Percentiles rank a stretch among this genome's conserved stretches.
phyloP scores from a whole-genome alignment of 83 land plant genomes.

The Picea abies region DNA sequence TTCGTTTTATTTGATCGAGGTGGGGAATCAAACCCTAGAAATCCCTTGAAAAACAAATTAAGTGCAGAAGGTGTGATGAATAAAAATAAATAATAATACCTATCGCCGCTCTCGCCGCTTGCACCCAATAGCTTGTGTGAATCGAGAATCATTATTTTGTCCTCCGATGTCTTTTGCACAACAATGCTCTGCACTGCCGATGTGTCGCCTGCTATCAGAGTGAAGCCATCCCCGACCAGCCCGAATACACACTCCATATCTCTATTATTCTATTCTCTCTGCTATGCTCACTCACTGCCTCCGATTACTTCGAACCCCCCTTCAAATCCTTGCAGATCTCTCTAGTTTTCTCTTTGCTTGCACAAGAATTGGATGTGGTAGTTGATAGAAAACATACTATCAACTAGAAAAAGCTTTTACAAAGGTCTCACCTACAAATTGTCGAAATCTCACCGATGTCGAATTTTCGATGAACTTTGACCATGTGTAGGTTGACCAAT shows the following conservation, averaged over 20 bases:
- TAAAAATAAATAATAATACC: conserved; percentile 30
- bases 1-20: no score
- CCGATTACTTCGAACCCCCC: not conserved
- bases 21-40: no score
- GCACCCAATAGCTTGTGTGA: conserved; percentile 95
- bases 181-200: conserved; percentile 95
- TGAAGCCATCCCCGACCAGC: conserved; percentile 85
- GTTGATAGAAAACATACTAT: no score
- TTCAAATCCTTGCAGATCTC: no score
- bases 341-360: not conserved
- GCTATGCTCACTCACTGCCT: not conserved
- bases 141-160: conserved; percentile 94
- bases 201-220: conserved; percentile 79
- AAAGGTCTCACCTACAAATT: no score
- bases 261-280: not conserved
- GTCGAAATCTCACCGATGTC: no score
- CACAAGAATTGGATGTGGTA: not conserved
- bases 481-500: no score
- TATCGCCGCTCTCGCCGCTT: conserved; percentile 85
- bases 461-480: no score
- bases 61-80: no score
- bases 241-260: conserved; percentile 97
- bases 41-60: no score
- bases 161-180: conserved; percentile 92
- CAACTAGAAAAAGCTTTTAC: no score